A percentile compares a stretch with the other conserved stretches of the same genome.
Conservation (phyloP, 1,139 yeast species). For the Kazachstania sp. region DNA sequence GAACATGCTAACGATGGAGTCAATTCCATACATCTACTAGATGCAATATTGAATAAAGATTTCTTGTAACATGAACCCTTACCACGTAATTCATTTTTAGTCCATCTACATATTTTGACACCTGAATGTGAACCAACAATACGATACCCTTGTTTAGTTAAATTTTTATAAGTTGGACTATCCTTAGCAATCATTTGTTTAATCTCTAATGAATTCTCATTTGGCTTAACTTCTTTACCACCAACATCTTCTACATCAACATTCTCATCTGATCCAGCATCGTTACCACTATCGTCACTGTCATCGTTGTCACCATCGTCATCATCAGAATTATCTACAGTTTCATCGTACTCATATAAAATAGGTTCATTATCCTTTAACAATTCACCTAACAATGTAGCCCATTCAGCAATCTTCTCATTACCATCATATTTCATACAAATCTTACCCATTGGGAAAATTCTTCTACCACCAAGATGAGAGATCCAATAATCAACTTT, state of each 20-base stretch:
- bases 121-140: slow-evolving; percentile 94
- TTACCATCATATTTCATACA: slow-evolving; percentile 72
- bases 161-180: slow-evolving; percentile 80
- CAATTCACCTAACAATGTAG: slow-evolving; percentile 47
- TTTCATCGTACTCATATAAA: slow-evolving; percentile 42
- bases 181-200: slow-evolving; percentile 87
- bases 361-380: slow-evolving; percentile 62
- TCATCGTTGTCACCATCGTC: slow-evolving; percentile 27
- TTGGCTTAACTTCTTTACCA: slow-evolving; percentile 5
- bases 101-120: slow-evolving; percentile 93
- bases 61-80: slow-evolving; percentile 91
- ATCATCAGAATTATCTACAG: slow-evolving; percentile 40
- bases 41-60: slow-evolving; percentile 83
- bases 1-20: slow-evolving; percentile 92
- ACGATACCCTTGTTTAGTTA: slow-evolving; percentile 89
- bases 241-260: slow-evolving; percentile 47
- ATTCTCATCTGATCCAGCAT: slow-evolving; percentile 46
- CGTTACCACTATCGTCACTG: slow-evolving; percentile 30
- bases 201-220: slow-evolving; percentile 29
- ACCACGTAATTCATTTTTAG: slow-evolving; percentile 87
- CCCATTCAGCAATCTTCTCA: slow-evolving; percentile 57
- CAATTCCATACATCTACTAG: slow-evolving; percentile 92
- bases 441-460: slow-evolving; percentile 77
- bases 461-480: slow-evolving; percentile 74
- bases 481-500: slow-evolving; percentile 69